Evolutionary conservation across 345 rosid species (phyloP), one percentile per base, ranked within the genome.

Genomic region (Firmiana major): DNA sequence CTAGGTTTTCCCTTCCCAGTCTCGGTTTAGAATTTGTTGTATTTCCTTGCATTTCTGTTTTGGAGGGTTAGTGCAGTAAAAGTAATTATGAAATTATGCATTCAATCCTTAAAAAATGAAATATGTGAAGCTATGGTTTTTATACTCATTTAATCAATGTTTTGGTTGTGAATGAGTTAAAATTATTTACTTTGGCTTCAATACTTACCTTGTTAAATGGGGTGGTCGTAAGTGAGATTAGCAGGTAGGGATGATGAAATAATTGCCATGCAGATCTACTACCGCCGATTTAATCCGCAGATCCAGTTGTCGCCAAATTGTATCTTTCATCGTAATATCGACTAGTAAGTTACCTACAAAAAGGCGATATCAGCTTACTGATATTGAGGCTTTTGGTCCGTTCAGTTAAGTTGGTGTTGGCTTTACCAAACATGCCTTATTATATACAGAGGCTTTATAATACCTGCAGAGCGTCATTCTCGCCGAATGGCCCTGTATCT

Each of bases 391-490:
- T 71, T 60, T 76, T 63, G 67, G 51, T 75, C 75, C 31, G 16
- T 64, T 81, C 80, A 65, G 83, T 79, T 80, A 82, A 82, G 87
- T 80, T 75, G 84, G 80, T 79, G 80, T 73, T 79, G 80, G 82
- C 80, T 82, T 80, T 73, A 59, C 85, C 38, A 83, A 68, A 45
- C 85, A 91, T 91, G 95, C 95, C 95, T 57, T 91, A 86, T 77
- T 89, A 82, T 80, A 87, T 89, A 78, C 96, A 91, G 86, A 90
- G 93, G 77, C 90, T 93, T 69, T 95, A 85, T 82, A 87, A 88
- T 73, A 80, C 91, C 78, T 93, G 98, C 89, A 90, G 54, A 74
- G 87, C 90, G 12, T 87, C 97, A 0, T 90, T 90, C 86, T 85
- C 96, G 4, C 82, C 90, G 1, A 80, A 83, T 73, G 96, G 98